Evolutionary conservation across 192 early-diverging fungal genomes (phyloP).

Genomic region (Coemansia umbellata): DNA sequence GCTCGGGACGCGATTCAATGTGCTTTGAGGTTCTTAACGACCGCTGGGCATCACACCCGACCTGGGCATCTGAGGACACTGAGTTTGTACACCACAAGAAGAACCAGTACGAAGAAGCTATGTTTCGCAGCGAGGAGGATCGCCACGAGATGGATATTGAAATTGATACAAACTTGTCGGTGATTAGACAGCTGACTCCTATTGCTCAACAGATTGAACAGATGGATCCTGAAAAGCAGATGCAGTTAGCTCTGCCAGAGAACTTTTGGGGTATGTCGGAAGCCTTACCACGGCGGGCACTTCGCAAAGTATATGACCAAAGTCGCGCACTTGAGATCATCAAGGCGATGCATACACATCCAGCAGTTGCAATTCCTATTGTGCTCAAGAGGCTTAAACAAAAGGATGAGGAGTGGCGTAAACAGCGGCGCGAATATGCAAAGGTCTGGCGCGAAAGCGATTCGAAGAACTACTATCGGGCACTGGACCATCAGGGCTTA

Average conservation of each 20-base stretch:
- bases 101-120: constrained; percentile 88
- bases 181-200: constrained; percentile 86
- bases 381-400: constrained; percentile 93
- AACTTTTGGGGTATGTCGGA: constrained; percentile 81
- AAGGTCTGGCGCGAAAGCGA: constrained; percentile 97
- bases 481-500: constrained; percentile 93
- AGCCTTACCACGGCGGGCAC: constrained; percentile 86
- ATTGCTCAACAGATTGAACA: constrained; percentile 79
- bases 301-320: constrained; percentile 92
- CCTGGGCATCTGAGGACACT: constrained; percentile 85
- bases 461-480: constrained; percentile 88
- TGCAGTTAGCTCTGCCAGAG: constrained; percentile 65
- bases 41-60: constrained; percentile 90
- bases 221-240: constrained; percentile 77
- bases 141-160: constrained; percentile 97
- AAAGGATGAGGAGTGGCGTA: constrained; percentile 95
- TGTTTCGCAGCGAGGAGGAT: constrained; percentile 96
- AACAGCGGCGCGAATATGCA: constrained; percentile 82
- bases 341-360: constrained; percentile 88
- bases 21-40: constrained; percentile 95
- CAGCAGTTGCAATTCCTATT: constrained; percentile 86
- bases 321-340: constrained; percentile 86
- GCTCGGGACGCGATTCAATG: constrained; percentile 91
- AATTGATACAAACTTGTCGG: constrained; percentile 89
- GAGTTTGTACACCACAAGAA: constrained; percentile 90